phyloP scores from a whole-genome alignment of 1,284 basidiomycete species.

The Stereum hirsutum region DNA sequence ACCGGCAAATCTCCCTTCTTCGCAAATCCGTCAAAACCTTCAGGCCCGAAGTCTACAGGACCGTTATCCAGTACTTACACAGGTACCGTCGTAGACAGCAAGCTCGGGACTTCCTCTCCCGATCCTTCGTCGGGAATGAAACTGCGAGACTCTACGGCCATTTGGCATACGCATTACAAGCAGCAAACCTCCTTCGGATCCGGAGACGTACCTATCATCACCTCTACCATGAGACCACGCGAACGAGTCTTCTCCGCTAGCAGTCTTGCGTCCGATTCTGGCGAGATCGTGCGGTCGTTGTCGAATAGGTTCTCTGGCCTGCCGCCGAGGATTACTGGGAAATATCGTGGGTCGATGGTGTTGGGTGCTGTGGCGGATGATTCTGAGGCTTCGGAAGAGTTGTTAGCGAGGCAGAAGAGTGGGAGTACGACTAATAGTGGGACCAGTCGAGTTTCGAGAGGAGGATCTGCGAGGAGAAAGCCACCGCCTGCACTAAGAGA shows the following conservation, averaged over 20 bases:
- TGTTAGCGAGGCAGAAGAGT: not conserved
- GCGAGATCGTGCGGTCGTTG: slow-evolving; percentile 1
- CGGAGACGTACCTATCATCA: not conserved
- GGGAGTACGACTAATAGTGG: not conserved
- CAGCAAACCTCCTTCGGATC: too few relatives aligned
- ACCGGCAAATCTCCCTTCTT: too few relatives aligned
- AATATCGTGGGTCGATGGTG: not conserved
- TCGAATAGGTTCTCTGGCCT: slow-evolving; percentile 2
- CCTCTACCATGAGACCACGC: not conserved
- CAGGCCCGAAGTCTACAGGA: too few relatives aligned
- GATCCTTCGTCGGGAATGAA: too few relatives aligned
- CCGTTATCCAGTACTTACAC: too few relatives aligned
- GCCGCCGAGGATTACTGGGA: slow-evolving; percentile 3
- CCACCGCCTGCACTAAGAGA: not conserved
- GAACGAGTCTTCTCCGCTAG: slow-evolving; percentile 3
- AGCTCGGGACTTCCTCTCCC: too few relatives aligned
- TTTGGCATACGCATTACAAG: too few relatives aligned
- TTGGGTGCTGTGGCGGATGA: not conserved
- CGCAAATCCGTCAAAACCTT: too few relatives aligned
- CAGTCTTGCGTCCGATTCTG: slow-evolving; percentile 6
- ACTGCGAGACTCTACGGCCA: too few relatives aligned
- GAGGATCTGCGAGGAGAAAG: not conserved
- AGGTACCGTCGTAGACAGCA: too few relatives aligned
- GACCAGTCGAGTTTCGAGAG: not conserved
- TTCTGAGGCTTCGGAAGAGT: not conserved